Percentiles rank a stretch among this genome's conserved stretches.
Evolutionary conservation across 225 moss, liverwort and hornwort species (phyloP).

Genomic region (Sphagnum contortum): DNA sequence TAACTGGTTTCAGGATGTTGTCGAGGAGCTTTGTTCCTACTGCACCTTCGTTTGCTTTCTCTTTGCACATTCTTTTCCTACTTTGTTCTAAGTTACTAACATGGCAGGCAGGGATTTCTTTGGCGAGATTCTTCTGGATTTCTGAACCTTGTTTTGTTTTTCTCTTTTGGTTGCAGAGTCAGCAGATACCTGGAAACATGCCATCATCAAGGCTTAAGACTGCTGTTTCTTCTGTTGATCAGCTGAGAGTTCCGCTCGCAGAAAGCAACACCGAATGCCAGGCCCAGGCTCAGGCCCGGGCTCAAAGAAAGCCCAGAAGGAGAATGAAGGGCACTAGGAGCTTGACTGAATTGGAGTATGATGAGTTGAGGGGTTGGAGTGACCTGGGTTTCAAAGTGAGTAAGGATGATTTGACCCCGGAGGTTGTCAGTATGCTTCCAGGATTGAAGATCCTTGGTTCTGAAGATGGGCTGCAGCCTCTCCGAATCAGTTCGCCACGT

Average conservation of each 20-base stretch:
- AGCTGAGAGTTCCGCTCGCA: constrained; percentile 13
- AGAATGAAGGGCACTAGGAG: constrained; percentile 44
- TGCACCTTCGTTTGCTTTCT: too few species aligned
- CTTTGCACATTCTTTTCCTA: too few species aligned
- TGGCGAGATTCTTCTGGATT: too few species aligned
- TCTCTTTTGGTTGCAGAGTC: too few species aligned
- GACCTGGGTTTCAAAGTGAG: constrained; percentile 41
- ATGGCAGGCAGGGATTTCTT: too few species aligned
- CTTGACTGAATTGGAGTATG: constrained; percentile 43
- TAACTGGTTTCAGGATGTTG: too few species aligned
- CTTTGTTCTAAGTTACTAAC: too few species aligned
- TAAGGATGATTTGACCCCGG: constrained; percentile 34
- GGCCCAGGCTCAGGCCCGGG: not conserved
- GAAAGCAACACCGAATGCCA: constrained; percentile 6
- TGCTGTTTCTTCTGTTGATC: constrained; percentile 16
- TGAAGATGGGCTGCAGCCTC: constrained; percentile 24
- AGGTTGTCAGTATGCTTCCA: constrained; percentile 35
- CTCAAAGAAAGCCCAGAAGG: constrained; percentile 14
- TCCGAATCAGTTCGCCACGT: constrained; percentile 17
- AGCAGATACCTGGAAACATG: constrained; percentile 12
- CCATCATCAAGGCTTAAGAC: constrained; percentile 25
- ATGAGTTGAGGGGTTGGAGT: constrained; percentile 33
- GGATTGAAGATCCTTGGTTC: constrained; percentile 7
- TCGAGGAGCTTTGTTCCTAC: too few species aligned
- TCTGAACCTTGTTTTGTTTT: too few species aligned